Evolutionary conservation across 2,329 filamentous ascomycete genomes (phyloP).

Genomic region (Scedosporium minutisporum): DNA sequence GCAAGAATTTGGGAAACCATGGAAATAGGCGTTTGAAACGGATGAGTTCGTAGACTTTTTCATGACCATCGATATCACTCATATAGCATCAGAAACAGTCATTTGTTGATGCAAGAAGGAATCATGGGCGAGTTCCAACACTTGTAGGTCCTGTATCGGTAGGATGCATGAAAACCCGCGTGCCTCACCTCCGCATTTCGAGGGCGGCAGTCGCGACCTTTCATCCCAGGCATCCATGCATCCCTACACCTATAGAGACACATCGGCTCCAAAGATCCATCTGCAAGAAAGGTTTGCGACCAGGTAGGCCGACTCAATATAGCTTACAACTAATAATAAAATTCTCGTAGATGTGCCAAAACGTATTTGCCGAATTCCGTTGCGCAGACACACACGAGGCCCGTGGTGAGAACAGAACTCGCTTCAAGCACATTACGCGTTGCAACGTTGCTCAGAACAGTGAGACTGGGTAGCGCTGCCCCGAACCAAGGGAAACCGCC

Average conservation of each 20-base stretch:
- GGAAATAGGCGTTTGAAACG: too few species aligned
- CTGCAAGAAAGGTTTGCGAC: not conserved
- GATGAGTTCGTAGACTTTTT: too few species aligned
- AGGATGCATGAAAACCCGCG: too few species aligned
- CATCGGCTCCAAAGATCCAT: not conserved
- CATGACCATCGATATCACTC: too few species aligned
- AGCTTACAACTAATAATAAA: not conserved
- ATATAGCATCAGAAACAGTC: too few species aligned
- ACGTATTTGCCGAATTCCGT: slow-evolving; percentile 9
- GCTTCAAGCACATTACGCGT: slow-evolving; percentile 9
- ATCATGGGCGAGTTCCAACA: too few species aligned
- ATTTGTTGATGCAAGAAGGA: too few species aligned
- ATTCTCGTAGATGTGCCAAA: slow-evolving; percentile 9
- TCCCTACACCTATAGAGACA: not conserved
- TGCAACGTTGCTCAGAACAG: slow-evolving; percentile 6
- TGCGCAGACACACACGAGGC: slow-evolving; percentile 7
- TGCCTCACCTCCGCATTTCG: too few species aligned
- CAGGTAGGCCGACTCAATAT: not conserved
- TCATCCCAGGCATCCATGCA: too few species aligned
- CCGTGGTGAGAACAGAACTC: slow-evolving; percentile 5
- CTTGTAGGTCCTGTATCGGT: too few species aligned
- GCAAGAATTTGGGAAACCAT: too few species aligned
- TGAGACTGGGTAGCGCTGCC: slow-evolving; percentile 1
- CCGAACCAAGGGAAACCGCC: slow-evolving; percentile 5
- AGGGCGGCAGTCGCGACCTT: too few species aligned